Percentiles rank a stretch among this genome's conserved stretches.
Evolutionary conservation across 805 yeast genomes (phyloP).

Genomic region (Lipomyces spencermartinsiae): DNA sequence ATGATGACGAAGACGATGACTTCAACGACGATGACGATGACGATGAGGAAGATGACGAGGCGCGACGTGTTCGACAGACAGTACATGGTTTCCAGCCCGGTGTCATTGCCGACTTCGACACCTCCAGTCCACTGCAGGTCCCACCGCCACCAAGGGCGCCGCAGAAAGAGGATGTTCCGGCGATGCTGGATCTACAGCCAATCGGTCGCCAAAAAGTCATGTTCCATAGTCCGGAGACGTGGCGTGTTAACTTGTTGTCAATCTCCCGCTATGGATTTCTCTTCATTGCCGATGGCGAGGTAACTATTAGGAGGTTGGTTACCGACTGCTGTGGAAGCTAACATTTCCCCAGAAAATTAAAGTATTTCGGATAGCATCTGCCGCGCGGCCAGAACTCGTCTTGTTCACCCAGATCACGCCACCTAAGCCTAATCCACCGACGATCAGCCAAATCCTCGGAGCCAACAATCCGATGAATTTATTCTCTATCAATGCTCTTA

Average conservation of each 20-base stretch:
- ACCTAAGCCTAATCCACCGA: constrained; percentile 28
- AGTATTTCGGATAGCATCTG: constrained; percentile 23
- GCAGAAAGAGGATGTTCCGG: constrained; percentile 14
- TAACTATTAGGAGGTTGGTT: not conserved
- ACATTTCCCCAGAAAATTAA: constrained; percentile 16
- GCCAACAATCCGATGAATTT: constrained; percentile 32
- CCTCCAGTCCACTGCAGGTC: not conserved
- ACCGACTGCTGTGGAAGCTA: not conserved
- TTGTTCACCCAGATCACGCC: constrained; percentile 20
- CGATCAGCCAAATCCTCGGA: constrained; percentile 27
- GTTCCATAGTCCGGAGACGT: constrained; percentile 20
- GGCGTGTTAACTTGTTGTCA: constrained; percentile 30
- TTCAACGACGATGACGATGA: constrained; percentile 12
- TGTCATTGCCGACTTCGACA: constrained; percentile 11
- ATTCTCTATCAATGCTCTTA: constrained; percentile 29
- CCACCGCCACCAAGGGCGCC: constrained; percentile 5
- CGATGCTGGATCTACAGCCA: constrained; percentile 11
- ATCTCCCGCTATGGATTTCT: constrained; percentile 24
- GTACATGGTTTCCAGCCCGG: constrained; percentile 2
- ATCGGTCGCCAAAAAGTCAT: constrained; percentile 20
- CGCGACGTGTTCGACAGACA: not conserved
- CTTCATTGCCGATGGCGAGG: constrained; percentile 32
- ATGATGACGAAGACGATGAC: constrained; percentile 13
- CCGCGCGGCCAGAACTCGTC: constrained; percentile 21
- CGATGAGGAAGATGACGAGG: constrained; percentile 10